These are phyloP conservation scores for Hypericum perforatum DNA, from an alignment of 345 rosid genomes.

Conservation along the genomic window DNA sequence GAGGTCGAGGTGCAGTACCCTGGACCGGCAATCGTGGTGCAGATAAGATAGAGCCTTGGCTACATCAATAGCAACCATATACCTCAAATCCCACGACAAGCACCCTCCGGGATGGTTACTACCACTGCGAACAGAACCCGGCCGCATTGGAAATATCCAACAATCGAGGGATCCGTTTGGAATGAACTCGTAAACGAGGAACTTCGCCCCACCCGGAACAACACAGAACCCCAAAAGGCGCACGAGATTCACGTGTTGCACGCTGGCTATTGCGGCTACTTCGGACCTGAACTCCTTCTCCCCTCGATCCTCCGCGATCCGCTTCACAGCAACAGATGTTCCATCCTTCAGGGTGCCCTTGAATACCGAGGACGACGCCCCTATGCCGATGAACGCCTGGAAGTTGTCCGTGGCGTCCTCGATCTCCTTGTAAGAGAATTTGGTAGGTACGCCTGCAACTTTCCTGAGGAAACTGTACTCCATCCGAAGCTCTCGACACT, in stretches of 20 bases:
- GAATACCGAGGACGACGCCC: conserved; percentile 21
- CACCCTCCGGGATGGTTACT: conserved; percentile 22
- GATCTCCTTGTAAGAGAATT: conserved; percentile 49
- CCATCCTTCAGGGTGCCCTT: conserved; percentile 18
- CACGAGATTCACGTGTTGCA: conserved; percentile 18
- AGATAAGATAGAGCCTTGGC: conserved; percentile 23
- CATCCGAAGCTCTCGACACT: conserved; percentile 61
- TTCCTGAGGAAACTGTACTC: conserved; percentile 78
- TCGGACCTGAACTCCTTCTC: conserved; percentile 21
- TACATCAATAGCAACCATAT: conserved; percentile 18
- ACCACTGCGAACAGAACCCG: not conserved
- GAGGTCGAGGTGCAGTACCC: conserved; percentile 19
- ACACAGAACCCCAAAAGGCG: conserved; percentile 21
- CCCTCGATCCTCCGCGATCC: conserved; percentile 16
- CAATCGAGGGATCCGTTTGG: conserved; percentile 19
- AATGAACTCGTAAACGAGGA: conserved; percentile 15
- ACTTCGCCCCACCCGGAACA: conserved; percentile 11
- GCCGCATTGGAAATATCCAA: conserved; percentile 24
- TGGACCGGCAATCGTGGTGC: conserved; percentile 21
- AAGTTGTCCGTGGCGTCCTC: conserved; percentile 78
- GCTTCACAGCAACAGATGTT: conserved; percentile 18
- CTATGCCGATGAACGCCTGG: conserved; percentile 20
- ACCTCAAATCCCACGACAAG: conserved; percentile 37
- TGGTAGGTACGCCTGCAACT: conserved; percentile 74
- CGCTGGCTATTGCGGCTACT: conserved; percentile 23